Base-by-base conservation (phyloP, 768 basidiomycete genomes). In the Mycena rebaudengoi region DNA sequence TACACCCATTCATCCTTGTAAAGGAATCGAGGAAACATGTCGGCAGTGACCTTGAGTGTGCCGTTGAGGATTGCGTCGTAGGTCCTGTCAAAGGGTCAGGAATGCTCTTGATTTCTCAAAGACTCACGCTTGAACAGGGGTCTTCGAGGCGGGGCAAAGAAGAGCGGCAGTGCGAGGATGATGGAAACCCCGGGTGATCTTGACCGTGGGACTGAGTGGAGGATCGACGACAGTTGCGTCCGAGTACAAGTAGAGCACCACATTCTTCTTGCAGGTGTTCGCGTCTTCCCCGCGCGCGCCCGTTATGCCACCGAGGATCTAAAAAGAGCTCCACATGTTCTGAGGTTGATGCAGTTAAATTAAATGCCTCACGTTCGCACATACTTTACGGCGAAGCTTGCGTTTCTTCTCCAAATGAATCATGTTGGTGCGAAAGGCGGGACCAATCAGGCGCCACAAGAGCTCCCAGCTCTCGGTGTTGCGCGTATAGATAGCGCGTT, bases 1-100 rank as follows among this genome's bases (percentile, higher is more conserved):
- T 62, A 48, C 11, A 55, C 40, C 16, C 51, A 52, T 14, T 43
- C 59, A 18, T 69, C 49, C 6, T 56, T 64, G 33, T 46, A 69
- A 4, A 69, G 41, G 44, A 69, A 66, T 11, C 61, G 50, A 18
- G 64, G 68, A 12, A 63, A 45, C 12, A 5, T 25, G 6, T 41
- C 6, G 32, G 52, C 50, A 29, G 7, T 49, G 29, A 33, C 28
- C 10, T 5, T 50, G 29, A 50, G 29, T 4, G 10, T 20, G 21
- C 44, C 44, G 44, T 25, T 46, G 7, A 10, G 21, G 23, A 46
- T 46, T 8, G 23, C 44, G 8, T 46, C 44, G 18, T 46, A 46
- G 10, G 44, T 46, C 7, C 44, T 46, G 23, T 23, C 23, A 5
- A 5, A 14, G 10, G 26, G 18, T 46, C 23, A 46, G 23, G 14